Conservation (phyloP, 805 yeast species). For the Hanseniaspora thailandica region DNA sequence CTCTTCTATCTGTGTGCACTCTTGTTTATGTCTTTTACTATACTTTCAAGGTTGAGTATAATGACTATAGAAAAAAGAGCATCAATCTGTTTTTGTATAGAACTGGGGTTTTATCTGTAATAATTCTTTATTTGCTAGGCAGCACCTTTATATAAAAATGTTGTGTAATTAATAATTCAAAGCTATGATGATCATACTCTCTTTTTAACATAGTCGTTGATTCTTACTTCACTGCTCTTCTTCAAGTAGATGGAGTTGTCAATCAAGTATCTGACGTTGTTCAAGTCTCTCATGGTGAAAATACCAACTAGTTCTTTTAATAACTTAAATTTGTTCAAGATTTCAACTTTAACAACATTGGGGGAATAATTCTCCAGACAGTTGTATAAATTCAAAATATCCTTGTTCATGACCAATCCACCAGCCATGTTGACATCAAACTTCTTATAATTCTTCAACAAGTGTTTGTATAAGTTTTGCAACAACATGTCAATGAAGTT, state of each 20-base stretch:
- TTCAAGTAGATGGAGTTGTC: slow-evolving; percentile 12
- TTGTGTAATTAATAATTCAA: not conserved
- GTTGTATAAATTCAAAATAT: slow-evolving; percentile 63
- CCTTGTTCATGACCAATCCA: slow-evolving; percentile 70
- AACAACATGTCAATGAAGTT: slow-evolving; percentile 49
- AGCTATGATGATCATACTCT: not conserved
- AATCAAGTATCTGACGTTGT: slow-evolving; percentile 11
- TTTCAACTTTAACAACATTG: not conserved
- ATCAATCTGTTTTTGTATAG: slow-evolving; percentile 4
- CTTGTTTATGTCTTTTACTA: not conserved
- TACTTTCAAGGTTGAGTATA: not conserved
- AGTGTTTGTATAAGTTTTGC: slow-evolving; percentile 40
- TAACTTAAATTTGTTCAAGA: slow-evolving; percentile 1
- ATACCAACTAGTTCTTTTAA: slow-evolving; percentile 11
- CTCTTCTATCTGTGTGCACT: not conserved
- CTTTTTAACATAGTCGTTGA: slow-evolving; percentile 6
- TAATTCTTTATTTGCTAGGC: not conserved
- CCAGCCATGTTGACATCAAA: slow-evolving; percentile 71
- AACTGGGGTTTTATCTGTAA: not conserved
- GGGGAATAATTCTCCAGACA: slow-evolving; percentile 35
- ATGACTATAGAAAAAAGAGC: not conserved
- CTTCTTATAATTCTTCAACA: slow-evolving; percentile 63
- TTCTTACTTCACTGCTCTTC: not conserved
- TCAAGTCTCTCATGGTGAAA: slow-evolving; percentile 12
- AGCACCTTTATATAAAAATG: not conserved